A percentile compares a stretch with the other conserved stretches of the same genome.
Conservation (phyloP, 2,329 filamentous ascomycete genomes). For the Phaeomoniella chlamydospora region DNA sequence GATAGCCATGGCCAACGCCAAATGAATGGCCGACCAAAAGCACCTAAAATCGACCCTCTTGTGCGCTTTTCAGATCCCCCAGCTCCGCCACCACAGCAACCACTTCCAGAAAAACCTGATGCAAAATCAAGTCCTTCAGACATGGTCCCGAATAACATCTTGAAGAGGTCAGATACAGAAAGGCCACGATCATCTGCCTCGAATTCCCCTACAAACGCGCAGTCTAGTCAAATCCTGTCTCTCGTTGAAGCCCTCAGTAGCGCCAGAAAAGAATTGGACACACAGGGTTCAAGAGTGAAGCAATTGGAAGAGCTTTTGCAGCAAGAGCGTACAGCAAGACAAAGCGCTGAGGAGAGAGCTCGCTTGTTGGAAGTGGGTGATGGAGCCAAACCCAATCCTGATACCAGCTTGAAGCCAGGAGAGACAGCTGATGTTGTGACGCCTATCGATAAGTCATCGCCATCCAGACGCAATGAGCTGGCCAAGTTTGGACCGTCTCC, state of each 20-base stretch:
- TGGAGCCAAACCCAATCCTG: slow-evolving; percentile 4
- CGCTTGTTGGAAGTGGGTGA: slow-evolving; percentile 51
- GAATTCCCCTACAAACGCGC: slow-evolving; percentile 31
- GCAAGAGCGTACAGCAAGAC: slow-evolving; percentile 67
- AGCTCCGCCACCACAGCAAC: slow-evolving; percentile 83
- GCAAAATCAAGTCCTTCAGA: slow-evolving; percentile 34
- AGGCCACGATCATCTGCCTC: slow-evolving; percentile 36
- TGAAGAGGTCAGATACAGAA: slow-evolving; percentile 66
- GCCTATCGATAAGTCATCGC: slow-evolving; percentile 9
- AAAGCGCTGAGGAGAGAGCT: slow-evolving; percentile 70
- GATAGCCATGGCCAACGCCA: slow-evolving; percentile 27
- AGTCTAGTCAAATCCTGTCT: slow-evolving; percentile 63
- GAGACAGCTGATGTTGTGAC: slow-evolving; percentile 5
- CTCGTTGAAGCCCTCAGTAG: slow-evolving; percentile 72
- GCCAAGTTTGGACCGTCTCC: slow-evolving; percentile 19
- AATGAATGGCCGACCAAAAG: slow-evolving; percentile 29
- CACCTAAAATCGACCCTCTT: slow-evolving; percentile 56
- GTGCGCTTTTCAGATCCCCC: slow-evolving; percentile 84
- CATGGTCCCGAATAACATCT: slow-evolving; percentile 37
- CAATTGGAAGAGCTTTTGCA: slow-evolving; percentile 66
- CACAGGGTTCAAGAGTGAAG: slow-evolving; percentile 64
- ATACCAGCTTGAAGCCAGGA: too few species aligned
- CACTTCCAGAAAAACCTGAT: slow-evolving; percentile 85
- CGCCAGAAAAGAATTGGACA: slow-evolving; percentile 75
- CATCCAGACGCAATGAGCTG: neutral